Conservation (phyloP, 805 yeast species). For the Myxozyma melibiosi region DNA sequence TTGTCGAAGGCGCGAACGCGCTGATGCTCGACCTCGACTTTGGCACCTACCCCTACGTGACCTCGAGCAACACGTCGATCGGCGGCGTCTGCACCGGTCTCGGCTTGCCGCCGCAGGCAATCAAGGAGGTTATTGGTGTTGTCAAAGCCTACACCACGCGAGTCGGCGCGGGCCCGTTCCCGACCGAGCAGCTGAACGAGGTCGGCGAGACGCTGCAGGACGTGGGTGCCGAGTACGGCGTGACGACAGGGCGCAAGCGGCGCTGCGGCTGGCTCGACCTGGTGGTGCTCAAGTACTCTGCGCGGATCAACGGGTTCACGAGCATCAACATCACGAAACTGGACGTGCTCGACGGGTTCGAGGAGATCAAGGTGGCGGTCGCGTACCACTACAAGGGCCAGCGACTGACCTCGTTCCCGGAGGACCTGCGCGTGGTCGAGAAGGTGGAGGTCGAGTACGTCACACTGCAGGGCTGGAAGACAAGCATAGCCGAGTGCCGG, state of each 20-base stretch:
- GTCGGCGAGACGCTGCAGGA: constrained; percentile 84
- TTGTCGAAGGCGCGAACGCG: constrained; percentile 98
- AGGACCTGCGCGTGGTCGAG: constrained; percentile 77
- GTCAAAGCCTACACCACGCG: constrained; percentile 98
- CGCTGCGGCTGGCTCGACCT: constrained; percentile 99
- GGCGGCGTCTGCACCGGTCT: constrained; percentile 98
- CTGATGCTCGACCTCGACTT: constrained; percentile 96
- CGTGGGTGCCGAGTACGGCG: constrained; percentile 96
- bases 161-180: constrained; percentile 99
- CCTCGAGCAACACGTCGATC: constrained; percentile 92
- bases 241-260: constrained; percentile 98
- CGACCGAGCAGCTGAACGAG: constrained; percentile 90
- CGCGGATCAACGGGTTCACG: constrained; percentile 92
- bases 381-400: constrained; percentile 81
- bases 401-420: constrained; percentile 81
- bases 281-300: constrained; percentile 89
- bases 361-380: constrained; percentile 85
- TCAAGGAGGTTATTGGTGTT: constrained; percentile 86
- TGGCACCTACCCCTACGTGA: constrained; percentile 97
- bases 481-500: constrained; percentile 72
- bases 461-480: constrained; percentile 93
- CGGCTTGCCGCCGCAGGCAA: constrained; percentile 88
- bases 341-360: constrained; percentile 89
- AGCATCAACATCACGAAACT: constrained; percentile 89
- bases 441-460: constrained; percentile 90